Conservation (phyloP, 1,139 yeast genomes). For the Tardiomyces digboiensis region DNA sequence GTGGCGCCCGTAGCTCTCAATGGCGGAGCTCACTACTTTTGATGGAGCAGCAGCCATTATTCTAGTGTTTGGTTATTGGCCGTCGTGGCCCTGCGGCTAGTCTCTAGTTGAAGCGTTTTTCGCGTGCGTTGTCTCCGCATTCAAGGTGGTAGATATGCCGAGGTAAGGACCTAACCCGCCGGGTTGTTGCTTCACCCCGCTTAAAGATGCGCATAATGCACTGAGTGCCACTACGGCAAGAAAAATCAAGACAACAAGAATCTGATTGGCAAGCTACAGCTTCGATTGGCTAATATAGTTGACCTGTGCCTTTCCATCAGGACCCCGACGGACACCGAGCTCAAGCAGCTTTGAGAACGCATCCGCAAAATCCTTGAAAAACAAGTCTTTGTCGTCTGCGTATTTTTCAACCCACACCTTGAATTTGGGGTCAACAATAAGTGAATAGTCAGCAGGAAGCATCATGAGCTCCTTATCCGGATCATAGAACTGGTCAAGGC, state of each 20-base stretch:
- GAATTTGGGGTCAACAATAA: constrained; percentile 41
- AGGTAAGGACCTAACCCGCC: no score
- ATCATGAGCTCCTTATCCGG: constrained; percentile 57
- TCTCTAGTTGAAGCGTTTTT: no score
- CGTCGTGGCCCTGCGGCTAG: no score
- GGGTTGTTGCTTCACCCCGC: no score
- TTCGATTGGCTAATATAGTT: constrained; percentile 16
- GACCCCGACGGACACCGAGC: constrained; percentile 39
- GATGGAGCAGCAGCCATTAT: constrained; percentile 5
- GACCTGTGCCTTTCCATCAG: constrained; percentile 22
- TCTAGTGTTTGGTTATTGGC: no score
- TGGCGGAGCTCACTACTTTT: constrained; percentile 3
- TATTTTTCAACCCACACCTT: constrained; percentile 42
- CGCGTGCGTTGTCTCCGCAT: no score
- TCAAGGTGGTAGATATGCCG: no score
- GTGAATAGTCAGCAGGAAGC: constrained; percentile 55
- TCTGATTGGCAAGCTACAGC: no score
- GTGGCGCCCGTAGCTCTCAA: constrained; percentile 14
- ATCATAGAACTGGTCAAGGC: constrained; percentile 73
- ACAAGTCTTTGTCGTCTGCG: constrained; percentile 43
- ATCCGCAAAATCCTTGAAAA: constrained; percentile 42
- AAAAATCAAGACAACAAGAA: no score
- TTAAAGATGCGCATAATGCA: no score
- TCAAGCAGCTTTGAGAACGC: constrained; percentile 50
- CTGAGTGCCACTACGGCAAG: no score